Percentiles rank a stretch among this genome's conserved stretches.
Evolutionary conservation across 192 early-diverging fungal species (phyloP).

Genomic region (Chytriomyces confervae): DNA sequence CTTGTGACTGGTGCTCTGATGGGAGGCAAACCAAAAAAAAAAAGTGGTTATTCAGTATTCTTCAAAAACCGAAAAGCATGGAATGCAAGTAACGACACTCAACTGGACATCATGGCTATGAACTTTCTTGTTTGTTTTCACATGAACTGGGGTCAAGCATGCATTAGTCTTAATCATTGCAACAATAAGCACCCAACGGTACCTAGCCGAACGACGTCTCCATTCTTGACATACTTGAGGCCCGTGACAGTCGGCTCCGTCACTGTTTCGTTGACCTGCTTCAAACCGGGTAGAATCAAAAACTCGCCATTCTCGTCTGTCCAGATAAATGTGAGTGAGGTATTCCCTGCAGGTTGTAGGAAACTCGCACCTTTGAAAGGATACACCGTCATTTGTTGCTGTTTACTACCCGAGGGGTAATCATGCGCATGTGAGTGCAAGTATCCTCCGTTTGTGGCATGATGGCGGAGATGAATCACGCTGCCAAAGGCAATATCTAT

Average conservation of each 20-base stretch:
- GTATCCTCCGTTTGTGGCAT: conserved; percentile 75
- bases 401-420: conserved; percentile 81
- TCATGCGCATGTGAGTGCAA: conserved; percentile 71
- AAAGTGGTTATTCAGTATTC: background rate
- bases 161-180: background rate
- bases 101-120: conserved; percentile 57
- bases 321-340: background rate
- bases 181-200: background rate
- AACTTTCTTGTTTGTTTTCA: conserved; percentile 45
- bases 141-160: conserved; percentile 40
- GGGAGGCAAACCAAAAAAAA: background rate
- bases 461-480: conserved; percentile 66
- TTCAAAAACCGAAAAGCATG: background rate
- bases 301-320: conserved; percentile 81
- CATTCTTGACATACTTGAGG: conserved; percentile 57
- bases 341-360: background rate
- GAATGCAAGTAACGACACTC: background rate
- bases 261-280: conserved; percentile 37
- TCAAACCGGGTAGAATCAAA: conserved; percentile 58
- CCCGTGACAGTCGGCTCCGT: conserved; percentile 33
- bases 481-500: conserved; percentile 72
- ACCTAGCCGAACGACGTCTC: conserved; percentile 79
- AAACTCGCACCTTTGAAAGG: conserved; percentile 47
- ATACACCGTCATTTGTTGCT: conserved; percentile 66
- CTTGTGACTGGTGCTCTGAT: background rate